Evolutionary conservation across 805 yeast genomes (phyloP).

Genomic region (Kodamaea leandrae): DNA sequence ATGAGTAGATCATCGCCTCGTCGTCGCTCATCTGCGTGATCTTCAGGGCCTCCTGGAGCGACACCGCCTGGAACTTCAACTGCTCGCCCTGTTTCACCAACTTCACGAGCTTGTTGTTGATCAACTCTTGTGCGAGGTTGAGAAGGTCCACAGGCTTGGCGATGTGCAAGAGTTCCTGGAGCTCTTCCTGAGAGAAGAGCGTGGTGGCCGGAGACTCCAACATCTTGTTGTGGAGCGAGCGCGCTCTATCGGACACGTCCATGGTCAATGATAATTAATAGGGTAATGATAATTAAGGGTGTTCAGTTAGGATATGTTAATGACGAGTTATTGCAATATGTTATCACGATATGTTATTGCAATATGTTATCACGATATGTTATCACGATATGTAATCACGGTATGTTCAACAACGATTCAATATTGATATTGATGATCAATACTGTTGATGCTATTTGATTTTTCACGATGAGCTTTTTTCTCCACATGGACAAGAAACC

Average conservation of each 20-base stretch:
- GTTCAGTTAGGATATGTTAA: too few relatives aligned
- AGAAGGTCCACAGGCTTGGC: conserved; percentile 45
- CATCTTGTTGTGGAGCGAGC: conserved; percentile 64
- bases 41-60: conserved; percentile 70
- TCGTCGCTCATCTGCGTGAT: conserved; percentile 77
- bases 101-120: conserved; percentile 62
- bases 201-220: conserved; percentile 45
- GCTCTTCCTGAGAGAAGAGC: conserved; percentile 66
- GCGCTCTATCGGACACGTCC: conserved; percentile 47
- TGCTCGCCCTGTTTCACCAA: conserved; percentile 65
- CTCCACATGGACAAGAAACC: conserved; percentile 7
- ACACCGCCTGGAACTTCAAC: conserved; percentile 72
- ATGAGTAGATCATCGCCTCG: conserved; percentile 86
- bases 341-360: too few relatives aligned
- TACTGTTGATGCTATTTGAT: conserved; percentile 3
- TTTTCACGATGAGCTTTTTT: not conserved
- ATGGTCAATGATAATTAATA: too few relatives aligned
- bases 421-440: not conserved
- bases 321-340: too few relatives aligned
- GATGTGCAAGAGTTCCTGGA: conserved; percentile 49
- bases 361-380: too few relatives aligned
- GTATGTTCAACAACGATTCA: too few relatives aligned
- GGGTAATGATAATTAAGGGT: too few relatives aligned
- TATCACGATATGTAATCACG: too few relatives aligned
- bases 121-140: conserved; percentile 49